Evolutionary conservation across 2,329 filamentous ascomycete species (phyloP), one percentile per base, ranked within the genome.

Genomic region (Pyricularia pennisetigena): DNA sequence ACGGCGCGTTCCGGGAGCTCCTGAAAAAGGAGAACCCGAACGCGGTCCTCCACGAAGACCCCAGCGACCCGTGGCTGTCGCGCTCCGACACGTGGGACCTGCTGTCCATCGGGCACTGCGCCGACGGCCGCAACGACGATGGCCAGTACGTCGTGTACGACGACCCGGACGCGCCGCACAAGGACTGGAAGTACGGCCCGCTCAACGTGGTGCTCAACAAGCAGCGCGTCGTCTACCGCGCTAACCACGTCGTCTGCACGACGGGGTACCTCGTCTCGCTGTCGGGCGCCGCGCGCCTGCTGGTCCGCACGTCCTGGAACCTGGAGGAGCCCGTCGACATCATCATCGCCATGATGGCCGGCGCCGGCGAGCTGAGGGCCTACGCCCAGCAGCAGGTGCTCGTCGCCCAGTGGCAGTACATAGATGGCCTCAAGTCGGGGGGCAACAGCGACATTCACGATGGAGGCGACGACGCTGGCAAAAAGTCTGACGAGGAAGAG

Each of bases 381-480:
- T 76, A 75, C 68, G 72, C 69, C 61, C 65, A 74, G 8, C 66
- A 70, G 64, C 75, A 74, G 10, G 68, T 71, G 16, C 62, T 78
- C 77, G 7, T 82, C 88, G 0, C 79, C 83, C 67, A 89, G 69
- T 76, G 74, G 74, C 68, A 69, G 61, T 75, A 88, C 71, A 80
- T 83, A 4, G 81, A 83, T 67, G 87, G 87, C 2, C 83, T 90
- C 0, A 79, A 74, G 2, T 83, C 66, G 66, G 71, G 71, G 28
- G 68, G n/a, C 26, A 57, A 66, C 41, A 66, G 65, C 26, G 65
- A 59, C 16, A 66, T 59, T 24, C 35, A 28, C 64, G 12, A 26
- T 2, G 57, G 71, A 8, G 71, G 71, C 30, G 69, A 71, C 54
- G 71, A 73, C 57, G 74, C 72, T 69, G 75, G 76, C 32, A 75